Conservation (phyloP, 2,329 filamentous ascomycete species). For the Nemania sp. region DNA sequence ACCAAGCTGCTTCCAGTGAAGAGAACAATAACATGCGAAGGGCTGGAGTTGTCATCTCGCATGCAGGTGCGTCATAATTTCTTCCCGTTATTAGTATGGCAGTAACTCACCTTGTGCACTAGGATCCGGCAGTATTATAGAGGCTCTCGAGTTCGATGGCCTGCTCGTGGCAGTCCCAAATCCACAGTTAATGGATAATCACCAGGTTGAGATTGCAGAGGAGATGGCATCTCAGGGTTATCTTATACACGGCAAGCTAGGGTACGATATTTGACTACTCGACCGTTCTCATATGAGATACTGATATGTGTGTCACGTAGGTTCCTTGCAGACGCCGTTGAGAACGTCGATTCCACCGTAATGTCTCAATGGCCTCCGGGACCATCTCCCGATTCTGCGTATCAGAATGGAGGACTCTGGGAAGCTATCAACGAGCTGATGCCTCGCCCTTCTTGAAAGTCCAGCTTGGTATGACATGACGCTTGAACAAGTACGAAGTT, state of each 20-base stretch:
- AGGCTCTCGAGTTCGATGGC: conserved; percentile 78
- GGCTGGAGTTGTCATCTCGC: conserved; percentile 84
- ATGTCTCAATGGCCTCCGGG: conserved; percentile 45
- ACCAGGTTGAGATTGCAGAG: conserved; percentile 87
- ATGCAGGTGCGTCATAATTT: conserved; percentile 75
- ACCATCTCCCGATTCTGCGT: conserved; percentile 40
- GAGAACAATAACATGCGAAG: conserved; percentile 48
- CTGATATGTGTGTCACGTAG: conserved; percentile 36
- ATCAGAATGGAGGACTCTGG: conserved; percentile 47
- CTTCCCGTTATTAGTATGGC: background rate
- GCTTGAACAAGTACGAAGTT: background rate
- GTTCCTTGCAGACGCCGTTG: conserved; percentile 43
- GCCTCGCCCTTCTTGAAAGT: conserved; percentile 28
- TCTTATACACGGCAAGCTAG: conserved; percentile 75
- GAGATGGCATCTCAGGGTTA: conserved; percentile 81
- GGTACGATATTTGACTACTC: conserved; percentile 58
- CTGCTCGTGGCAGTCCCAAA: conserved; percentile 94
- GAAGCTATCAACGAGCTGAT: conserved; percentile 45
- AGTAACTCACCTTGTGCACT: conserved; percentile 23
- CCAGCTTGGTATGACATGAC: background rate
- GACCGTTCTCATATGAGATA: conserved; percentile 3
- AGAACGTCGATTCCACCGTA: conserved; percentile 34
- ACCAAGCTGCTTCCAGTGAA: conserved; percentile 63
- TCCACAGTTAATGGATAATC: conserved; percentile 82
- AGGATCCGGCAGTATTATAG: conserved; percentile 93